Percentiles rank a stretch among this genome's conserved stretches.
Conservation (phyloP, 129 eudicot genomes). For the Artemisia argyi region DNA sequence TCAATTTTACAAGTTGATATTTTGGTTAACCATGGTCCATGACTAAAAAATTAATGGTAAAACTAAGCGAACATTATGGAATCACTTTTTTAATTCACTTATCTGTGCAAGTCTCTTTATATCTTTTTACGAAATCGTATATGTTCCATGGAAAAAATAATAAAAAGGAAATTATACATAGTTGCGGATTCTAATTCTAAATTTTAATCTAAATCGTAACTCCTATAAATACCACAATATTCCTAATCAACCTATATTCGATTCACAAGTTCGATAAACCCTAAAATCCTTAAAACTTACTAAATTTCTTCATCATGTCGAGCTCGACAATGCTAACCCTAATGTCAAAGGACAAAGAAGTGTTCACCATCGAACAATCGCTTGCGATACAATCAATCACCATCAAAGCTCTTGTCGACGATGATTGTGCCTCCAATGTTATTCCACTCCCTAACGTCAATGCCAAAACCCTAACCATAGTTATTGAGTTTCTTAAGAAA, state of each 20-base stretch:
- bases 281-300: neutral
- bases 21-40: no score
- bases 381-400: neutral
- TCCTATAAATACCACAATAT: no score
- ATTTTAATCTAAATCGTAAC: no score
- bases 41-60: no score
- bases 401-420: neutral
- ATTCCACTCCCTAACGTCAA: neutral
- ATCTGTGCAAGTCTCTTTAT: no score
- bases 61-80: neutral
- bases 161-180: no score
- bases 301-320: neutral
- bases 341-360: neutral
- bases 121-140: no score
- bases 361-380: neutral
- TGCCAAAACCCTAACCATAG: neutral
- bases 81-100: no score
- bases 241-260: no score
- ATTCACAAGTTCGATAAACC: neutral
- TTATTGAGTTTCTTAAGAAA: neutral
- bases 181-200: no score
- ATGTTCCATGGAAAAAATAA: no score
- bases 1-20: no score
- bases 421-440: neutral
- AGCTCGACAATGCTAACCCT: neutral